Evolutionary conservation across 2,329 filamentous ascomycete species (phyloP).

Genomic region (Hypoxylon sp.): DNA sequence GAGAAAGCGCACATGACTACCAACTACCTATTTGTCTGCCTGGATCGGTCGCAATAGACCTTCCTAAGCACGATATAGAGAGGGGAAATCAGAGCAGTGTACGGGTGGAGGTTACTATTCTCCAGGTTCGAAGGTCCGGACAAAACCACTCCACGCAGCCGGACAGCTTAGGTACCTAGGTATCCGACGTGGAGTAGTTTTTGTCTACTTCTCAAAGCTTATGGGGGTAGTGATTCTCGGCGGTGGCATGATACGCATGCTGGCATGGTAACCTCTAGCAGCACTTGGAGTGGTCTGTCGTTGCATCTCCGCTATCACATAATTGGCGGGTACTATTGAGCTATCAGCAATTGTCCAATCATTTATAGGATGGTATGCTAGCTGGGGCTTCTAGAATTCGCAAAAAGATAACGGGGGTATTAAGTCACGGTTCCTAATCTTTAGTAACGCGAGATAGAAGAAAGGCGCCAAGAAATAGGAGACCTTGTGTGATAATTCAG

Average conservation of each 20-base stretch:
- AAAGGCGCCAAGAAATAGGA: too few species aligned
- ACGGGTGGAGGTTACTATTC: too few species aligned
- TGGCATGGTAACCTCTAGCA: not conserved
- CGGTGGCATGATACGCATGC: not conserved
- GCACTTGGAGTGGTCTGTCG: not conserved
- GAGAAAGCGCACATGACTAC: not conserved
- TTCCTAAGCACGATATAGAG: not conserved
- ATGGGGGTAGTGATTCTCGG: too few species aligned
- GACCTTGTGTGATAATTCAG: too few species aligned
- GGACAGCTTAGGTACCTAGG: too few species aligned
- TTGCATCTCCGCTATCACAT: slow-evolving; percentile 27
- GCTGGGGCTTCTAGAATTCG: not conserved
- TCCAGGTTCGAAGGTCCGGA: too few species aligned
- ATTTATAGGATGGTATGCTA: not conserved
- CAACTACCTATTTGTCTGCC: not conserved
- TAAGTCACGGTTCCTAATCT: too few species aligned
- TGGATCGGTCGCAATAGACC: not conserved
- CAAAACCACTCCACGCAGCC: too few species aligned
- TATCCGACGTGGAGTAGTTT: too few species aligned
- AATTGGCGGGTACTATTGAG: slow-evolving; percentile 25
- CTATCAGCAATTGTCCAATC: slow-evolving; percentile 24
- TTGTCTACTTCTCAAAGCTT: too few species aligned
- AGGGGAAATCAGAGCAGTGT: not conserved
- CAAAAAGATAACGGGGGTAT: not conserved
- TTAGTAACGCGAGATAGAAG: not conserved